These are phyloP conservation scores for Thalassiosira hispida DNA, from an alignment of 352 stramenopile species.

Conservation along the genomic window DNA sequence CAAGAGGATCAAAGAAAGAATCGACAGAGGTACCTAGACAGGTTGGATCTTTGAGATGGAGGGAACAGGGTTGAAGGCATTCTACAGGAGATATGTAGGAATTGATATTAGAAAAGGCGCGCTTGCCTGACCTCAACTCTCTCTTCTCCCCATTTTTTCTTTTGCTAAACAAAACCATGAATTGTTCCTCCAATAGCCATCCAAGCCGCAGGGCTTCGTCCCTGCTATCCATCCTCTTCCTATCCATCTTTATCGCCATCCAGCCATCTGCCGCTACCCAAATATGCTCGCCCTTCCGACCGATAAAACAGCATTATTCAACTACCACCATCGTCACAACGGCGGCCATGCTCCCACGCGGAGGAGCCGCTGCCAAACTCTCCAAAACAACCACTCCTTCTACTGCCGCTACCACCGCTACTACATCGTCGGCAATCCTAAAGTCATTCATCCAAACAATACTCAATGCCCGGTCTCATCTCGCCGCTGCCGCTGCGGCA, in stretches of 20 bases:
- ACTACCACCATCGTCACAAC: not conserved
- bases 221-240: not conserved
- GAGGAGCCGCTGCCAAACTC: constrained; percentile 14
- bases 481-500: constrained; percentile 65
- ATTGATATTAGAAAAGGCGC: too few species aligned
- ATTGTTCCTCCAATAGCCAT: too few species aligned
- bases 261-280: not conserved
- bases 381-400: constrained; percentile 2
- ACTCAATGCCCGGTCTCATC: constrained; percentile 69
- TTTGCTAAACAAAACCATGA: too few species aligned
- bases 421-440: not conserved
- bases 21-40: too few species aligned
- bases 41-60: too few species aligned
- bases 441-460: constrained; percentile 67
- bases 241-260: not conserved
- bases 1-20: too few species aligned
- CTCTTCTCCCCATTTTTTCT: too few species aligned
- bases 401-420: not conserved
- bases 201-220: not conserved
- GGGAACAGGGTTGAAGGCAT: too few species aligned
- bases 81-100: too few species aligned
- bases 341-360: not conserved
- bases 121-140: too few species aligned
- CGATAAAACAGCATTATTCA: constrained; percentile 1
- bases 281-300: constrained; percentile 6